A percentile compares a stretch with the other conserved stretches of the same genome.
These are phyloP conservation scores for Fusarium avenaceum DNA, from an alignment of 2,329 filamentous ascomycete genomes.

Conservation along the genomic window DNA sequence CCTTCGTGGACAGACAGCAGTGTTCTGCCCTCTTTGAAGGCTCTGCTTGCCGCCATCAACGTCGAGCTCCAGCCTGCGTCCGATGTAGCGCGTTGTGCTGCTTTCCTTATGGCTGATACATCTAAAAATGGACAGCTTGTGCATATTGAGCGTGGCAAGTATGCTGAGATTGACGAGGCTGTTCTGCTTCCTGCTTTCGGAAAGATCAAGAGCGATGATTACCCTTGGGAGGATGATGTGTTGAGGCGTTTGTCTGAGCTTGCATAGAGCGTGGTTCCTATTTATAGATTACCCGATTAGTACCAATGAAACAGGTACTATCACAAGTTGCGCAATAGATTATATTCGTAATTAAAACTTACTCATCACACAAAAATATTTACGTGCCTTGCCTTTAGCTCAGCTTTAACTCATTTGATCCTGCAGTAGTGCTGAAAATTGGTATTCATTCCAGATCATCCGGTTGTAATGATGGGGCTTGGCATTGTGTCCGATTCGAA, in stretches of 20 bases:
- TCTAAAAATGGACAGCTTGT: slow-evolving; percentile 65
- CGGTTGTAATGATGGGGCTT: no score
- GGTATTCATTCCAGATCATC: no score
- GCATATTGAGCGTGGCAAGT: slow-evolving; percentile 63
- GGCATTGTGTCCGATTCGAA: no score
- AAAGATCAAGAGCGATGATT: slow-evolving; percentile 51
- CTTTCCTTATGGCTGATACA: slow-evolving; percentile 63
- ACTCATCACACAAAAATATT: no score
- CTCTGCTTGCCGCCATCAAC: slow-evolving; percentile 55
- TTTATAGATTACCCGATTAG: not conserved
- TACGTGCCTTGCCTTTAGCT: no score
- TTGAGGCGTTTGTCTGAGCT: slow-evolving; percentile 42
- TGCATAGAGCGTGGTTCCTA: not conserved
- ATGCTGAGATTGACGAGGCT: slow-evolving; percentile 67
- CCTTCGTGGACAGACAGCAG: slow-evolving; percentile 68
- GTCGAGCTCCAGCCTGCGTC: slow-evolving; percentile 60
- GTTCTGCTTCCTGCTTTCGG: slow-evolving; percentile 54
- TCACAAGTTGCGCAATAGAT: no score
- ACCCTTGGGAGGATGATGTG: slow-evolving; percentile 55
- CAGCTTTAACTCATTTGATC: no score
- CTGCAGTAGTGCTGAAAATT: no score
- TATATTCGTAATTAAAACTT: no score
- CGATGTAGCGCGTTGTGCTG: slow-evolving; percentile 63
- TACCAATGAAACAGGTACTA: no score
- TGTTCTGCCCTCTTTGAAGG: slow-evolving; percentile 58